Evolutionary conservation across 23 red algal genomes (phyloP).

Genomic region (Gracilaria domingensis): DNA sequence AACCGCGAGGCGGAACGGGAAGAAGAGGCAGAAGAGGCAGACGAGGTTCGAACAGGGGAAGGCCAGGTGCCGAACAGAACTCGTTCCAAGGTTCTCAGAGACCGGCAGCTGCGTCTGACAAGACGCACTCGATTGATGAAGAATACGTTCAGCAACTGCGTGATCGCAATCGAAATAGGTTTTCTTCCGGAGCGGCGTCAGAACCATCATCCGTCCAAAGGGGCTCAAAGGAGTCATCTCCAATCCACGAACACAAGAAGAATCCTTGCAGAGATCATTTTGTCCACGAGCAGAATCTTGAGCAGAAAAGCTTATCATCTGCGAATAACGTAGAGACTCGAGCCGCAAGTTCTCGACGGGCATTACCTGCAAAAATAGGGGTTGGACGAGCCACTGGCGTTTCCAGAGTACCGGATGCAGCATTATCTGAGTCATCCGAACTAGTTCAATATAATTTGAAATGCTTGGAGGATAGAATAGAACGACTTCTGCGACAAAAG

Average conservation of each 20-base stretch:
- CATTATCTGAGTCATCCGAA: not conserved
- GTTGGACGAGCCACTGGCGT: conserved; percentile 60
- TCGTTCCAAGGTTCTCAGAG: not conserved
- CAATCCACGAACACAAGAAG: not conserved
- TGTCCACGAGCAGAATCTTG: not conserved
- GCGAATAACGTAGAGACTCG: not conserved
- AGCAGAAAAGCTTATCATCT: not conserved
- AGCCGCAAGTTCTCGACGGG: not conserved
- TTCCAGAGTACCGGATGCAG: conserved; percentile 49
- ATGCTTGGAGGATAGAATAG: conserved; percentile 1
- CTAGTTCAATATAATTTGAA: conserved; percentile 17
- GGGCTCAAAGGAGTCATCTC: not conserved
- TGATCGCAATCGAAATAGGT: conserved; percentile 28
- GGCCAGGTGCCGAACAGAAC: not conserved
- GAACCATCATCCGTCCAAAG: not conserved
- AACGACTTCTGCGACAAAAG: conserved; percentile 21
- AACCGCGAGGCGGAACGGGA: not conserved
- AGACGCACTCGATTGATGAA: not conserved
- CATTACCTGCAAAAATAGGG: conserved; percentile 29
- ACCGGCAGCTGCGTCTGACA: not conserved
- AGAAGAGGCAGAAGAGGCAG: not conserved
- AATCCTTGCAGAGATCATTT: too few relatives aligned
- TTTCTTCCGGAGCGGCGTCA: not conserved
- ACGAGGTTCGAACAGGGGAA: not conserved
- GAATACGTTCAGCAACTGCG: not conserved